Conservation (phyloP, 2,329 filamentous ascomycete genomes). For the Lecanosticta acicola region DNA sequence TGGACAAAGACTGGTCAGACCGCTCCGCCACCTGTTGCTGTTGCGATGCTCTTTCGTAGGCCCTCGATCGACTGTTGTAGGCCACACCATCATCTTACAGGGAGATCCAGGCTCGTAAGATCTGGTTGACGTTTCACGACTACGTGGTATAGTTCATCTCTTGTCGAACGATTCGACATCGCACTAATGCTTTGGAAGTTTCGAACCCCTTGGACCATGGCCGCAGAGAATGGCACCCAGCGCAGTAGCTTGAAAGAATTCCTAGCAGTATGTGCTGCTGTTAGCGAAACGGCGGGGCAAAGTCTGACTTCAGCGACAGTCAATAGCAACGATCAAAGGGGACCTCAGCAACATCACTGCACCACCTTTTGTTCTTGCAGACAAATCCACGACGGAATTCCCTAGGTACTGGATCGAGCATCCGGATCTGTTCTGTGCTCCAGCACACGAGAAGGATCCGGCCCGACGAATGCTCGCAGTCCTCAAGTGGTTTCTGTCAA, state of each 20-base stretch:
- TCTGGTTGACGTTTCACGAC: too few species aligned
- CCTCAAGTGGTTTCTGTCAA: slow-evolving; percentile 46
- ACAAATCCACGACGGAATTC: slow-evolving; percentile 43
- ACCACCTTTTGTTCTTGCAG: slow-evolving; percentile 42
- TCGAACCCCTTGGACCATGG: neutral
- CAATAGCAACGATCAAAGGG: slow-evolving; percentile 43
- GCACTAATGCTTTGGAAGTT: too few species aligned
- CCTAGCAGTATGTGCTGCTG: slow-evolving; percentile 20
- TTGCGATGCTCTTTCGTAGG: neutral
- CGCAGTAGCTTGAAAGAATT: slow-evolving; percentile 28
- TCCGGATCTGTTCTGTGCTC: slow-evolving; percentile 42
- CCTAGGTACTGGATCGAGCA: slow-evolving; percentile 45
- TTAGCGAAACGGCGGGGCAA: neutral
- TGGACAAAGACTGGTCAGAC: neutral
- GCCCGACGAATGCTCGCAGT: slow-evolving; percentile 42
- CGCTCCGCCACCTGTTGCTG: too few species aligned
- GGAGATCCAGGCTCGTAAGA: too few species aligned
- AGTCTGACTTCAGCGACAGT: slow-evolving; percentile 19
- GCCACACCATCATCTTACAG: too few species aligned
- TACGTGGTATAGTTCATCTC: too few species aligned
- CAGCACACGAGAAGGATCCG: slow-evolving; percentile 37
- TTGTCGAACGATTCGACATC: too few species aligned
- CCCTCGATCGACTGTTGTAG: too few species aligned
- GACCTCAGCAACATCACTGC: slow-evolving; percentile 45
- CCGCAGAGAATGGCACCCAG: slow-evolving; percentile 21